These are phyloP conservation scores for Penicillium cinerascens DNA, from an alignment of 495 filamentous ascomycete genomes.

Conservation along the genomic window DNA sequence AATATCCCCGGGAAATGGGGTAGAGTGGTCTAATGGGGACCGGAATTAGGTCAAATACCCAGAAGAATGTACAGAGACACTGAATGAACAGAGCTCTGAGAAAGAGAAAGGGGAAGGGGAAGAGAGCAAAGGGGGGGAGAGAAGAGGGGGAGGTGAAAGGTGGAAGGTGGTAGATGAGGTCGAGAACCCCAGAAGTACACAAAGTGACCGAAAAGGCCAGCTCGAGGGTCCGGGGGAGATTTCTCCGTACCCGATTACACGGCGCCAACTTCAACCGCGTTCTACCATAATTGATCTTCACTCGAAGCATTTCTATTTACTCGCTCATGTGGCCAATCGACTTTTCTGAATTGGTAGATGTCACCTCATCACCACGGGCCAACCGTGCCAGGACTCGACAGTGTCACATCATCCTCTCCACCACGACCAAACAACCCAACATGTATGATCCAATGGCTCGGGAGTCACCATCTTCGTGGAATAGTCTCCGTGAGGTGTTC, in stretches of 20 bases:
- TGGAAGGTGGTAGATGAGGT: conserved; percentile 20
- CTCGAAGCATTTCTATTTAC: neutral
- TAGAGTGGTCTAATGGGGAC: neutral
- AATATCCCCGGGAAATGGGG: conserved; percentile 10
- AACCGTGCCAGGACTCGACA: neutral
- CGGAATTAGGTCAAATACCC: conserved; percentile 3
- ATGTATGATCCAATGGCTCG: neutral
- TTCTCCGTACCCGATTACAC: conserved; percentile 25
- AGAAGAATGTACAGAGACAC: conserved; percentile 16
- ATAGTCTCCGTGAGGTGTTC: neutral
- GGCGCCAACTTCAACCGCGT: neutral
- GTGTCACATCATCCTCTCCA: neutral
- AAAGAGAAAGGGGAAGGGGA: conserved; percentile 6
- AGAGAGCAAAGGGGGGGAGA: conserved; percentile 14
- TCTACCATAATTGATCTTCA: neutral
- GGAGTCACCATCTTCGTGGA: neutral
- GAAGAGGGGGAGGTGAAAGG: conserved; percentile 14
- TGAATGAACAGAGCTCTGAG: conserved; percentile 13
- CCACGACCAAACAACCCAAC: neutral
- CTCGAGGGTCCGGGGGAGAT: conserved; percentile 31
- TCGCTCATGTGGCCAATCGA: neutral
- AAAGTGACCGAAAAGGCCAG: conserved; percentile 31
- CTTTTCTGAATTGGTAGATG: neutral
- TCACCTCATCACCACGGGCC: neutral
- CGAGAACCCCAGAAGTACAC: conserved; percentile 36